Conservation (phyloP, 129 eudicot species). For the Flaveria trinervia region DNA sequence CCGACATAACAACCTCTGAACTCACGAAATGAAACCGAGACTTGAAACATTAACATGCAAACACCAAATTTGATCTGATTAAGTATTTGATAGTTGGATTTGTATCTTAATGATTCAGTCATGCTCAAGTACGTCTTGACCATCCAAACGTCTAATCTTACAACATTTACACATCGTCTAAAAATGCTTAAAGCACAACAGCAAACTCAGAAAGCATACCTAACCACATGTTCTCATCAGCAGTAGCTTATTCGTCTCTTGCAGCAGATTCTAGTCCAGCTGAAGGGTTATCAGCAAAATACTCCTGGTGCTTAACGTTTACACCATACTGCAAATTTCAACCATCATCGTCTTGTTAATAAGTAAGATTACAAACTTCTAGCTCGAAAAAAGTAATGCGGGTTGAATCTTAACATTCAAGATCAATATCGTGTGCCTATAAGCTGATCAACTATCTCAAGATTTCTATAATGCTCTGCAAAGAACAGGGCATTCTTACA, state of each 20-base stretch:
- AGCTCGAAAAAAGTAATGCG: background rate
- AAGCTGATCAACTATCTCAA: background rate
- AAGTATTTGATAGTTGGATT: background rate
- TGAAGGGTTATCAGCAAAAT: conserved; percentile 91
- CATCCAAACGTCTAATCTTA: conserved; percentile 3
- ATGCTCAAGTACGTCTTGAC: background rate
- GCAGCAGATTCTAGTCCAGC: conserved; percentile 77
- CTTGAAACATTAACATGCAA: background rate
- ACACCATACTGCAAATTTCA: conserved; percentile 70
- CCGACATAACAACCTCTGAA: background rate
- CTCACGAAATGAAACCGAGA: background rate
- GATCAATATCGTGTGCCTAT: background rate
- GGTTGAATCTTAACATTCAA: background rate
- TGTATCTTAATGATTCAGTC: background rate
- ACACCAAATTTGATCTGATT: background rate
- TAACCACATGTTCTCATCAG: background rate
- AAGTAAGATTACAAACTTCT: background rate
- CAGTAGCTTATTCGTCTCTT: conserved; percentile 58
- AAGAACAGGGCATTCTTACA: background rate
- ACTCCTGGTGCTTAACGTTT: conserved; percentile 89
- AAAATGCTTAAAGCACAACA: background rate
- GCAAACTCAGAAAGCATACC: conserved; percentile 5
- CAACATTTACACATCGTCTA: conserved; percentile 15
- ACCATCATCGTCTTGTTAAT: conserved; percentile 1
- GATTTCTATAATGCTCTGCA: background rate